These are phyloP conservation scores for Cutaneotrichosporon cyanovorans DNA, from an alignment of 1,284 basidiomycete genomes.

Conservation along the genomic window DNA sequence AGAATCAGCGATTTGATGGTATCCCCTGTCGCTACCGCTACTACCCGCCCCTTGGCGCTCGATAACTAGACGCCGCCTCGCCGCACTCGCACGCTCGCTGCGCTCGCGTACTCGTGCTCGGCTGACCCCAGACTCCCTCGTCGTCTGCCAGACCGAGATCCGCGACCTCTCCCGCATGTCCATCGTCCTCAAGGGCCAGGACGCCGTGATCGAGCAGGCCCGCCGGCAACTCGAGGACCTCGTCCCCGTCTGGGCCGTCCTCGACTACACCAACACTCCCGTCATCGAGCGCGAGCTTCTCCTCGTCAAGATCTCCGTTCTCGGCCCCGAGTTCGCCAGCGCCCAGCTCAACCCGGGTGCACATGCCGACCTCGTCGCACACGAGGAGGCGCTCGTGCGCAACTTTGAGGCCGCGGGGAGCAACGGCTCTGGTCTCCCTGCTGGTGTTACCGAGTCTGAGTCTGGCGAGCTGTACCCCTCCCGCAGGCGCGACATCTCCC, in stretches of 20 bases:
- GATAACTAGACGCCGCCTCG: too few species aligned
- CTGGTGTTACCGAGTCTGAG: conserved; percentile 52
- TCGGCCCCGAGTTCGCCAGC: conserved; percentile 95
- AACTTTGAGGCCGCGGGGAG: conserved; percentile 23
- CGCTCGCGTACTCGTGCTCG: background rate
- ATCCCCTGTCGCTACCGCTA: too few species aligned
- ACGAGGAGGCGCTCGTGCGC: conserved; percentile 19
- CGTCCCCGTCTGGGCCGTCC: conserved; percentile 93
- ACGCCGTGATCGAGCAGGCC: conserved; percentile 95
- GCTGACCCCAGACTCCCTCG: conserved; percentile 67
- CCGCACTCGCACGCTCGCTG: background rate
- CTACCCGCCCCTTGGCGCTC: too few species aligned
- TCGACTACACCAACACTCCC: conserved; percentile 88
- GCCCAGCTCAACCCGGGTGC: conserved; percentile 67
- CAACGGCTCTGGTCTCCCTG: conserved; percentile 60
- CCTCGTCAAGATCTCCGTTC: conserved; percentile 86
- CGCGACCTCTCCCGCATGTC: conserved; percentile 97
- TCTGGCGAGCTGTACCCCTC: conserved; percentile 22
- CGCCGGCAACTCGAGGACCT: conserved; percentile 87
- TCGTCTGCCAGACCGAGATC: conserved; percentile 97
- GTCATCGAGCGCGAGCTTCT: conserved; percentile 81
- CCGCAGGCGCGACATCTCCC: conserved; percentile 29
- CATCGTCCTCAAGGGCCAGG: conserved; percentile 92
- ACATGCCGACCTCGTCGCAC: conserved; percentile 35
- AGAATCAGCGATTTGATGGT: too few species aligned